phyloP scores from a whole-genome alignment of 257 asterid genomes.

The Solanum ahanhuiri region DNA sequence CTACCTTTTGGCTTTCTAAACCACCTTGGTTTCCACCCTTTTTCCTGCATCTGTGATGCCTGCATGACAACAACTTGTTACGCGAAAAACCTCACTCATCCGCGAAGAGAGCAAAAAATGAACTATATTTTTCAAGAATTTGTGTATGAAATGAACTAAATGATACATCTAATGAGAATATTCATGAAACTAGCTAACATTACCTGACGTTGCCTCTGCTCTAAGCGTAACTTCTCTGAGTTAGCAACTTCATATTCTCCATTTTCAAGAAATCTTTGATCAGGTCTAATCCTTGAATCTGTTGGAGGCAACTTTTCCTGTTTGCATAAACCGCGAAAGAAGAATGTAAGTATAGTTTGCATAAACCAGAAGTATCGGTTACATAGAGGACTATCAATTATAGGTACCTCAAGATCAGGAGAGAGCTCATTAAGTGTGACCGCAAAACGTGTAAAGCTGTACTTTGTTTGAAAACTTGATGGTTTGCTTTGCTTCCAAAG shows the following conservation, averaged over 20 bases:
- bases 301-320: conserved; percentile 21
- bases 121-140: background rate
- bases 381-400: background rate
- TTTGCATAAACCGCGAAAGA: background rate
- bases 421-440: conserved; percentile 11
- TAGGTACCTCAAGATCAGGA: conserved; percentile 4
- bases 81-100: background rate
- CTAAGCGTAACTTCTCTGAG: conserved; percentile 14
- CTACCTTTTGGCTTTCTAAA: conserved; percentile 5
- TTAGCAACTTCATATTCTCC: conserved; percentile 14
- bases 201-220: conserved; percentile 17
- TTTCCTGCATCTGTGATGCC: conserved; percentile 17
- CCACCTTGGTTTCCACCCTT: conserved; percentile 20
- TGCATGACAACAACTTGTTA: background rate
- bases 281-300: conserved; percentile 23
- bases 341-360: background rate
- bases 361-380: background rate
- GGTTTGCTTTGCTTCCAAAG: conserved; percentile 2
- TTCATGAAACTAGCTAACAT: background rate
- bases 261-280: conserved; percentile 17
- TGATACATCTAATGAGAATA: background rate
- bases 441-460: conserved; percentile 3
- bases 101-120: background rate
- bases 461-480: background rate
- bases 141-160: background rate